phyloP scores from a whole-genome alignment of 371 early-diverging fungal species.

The Mortierella sp. region DNA sequence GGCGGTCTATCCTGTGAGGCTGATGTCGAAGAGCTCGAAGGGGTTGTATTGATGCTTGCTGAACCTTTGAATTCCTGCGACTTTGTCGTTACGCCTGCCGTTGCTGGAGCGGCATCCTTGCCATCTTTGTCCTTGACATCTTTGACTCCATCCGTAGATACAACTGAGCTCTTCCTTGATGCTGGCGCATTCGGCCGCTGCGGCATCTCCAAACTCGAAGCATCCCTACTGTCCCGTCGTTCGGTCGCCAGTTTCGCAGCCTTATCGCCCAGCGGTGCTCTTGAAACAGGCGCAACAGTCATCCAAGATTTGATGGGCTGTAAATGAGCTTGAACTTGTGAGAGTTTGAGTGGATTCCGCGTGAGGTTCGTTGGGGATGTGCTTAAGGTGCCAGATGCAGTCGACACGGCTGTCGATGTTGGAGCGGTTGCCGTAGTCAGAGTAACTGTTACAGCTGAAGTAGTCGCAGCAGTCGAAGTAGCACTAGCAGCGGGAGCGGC shows the following conservation, averaged over 20 bases:
- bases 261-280: slow-evolving; percentile 32
- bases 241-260: slow-evolving; percentile 8
- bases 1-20: slow-evolving; percentile 22
- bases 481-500: background rate
- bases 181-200: slow-evolving; percentile 11
- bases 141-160: slow-evolving; percentile 10
- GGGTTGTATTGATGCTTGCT: background rate
- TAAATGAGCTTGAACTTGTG: slow-evolving; percentile 44
- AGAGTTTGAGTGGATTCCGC: slow-evolving; percentile 33
- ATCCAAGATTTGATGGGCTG: slow-evolving; percentile 57
- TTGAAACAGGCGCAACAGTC: slow-evolving; percentile 35
- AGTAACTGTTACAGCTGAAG: background rate
- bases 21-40: background rate
- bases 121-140: slow-evolving; percentile 9
- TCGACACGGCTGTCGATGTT: background rate
- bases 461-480: background rate
- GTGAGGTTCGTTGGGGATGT: slow-evolving; percentile 10
- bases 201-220: slow-evolving; percentile 9
- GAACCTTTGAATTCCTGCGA: background rate
- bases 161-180: slow-evolving; percentile 43
- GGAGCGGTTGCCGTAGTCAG: background rate
- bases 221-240: slow-evolving; percentile 31
- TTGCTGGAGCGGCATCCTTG: slow-evolving; percentile 18
- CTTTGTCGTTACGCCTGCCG: background rate
- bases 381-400: slow-evolving; percentile 6